Percentiles rank a stretch among this genome's conserved stretches.
Conservation (phyloP, 495 filamentous ascomycete genomes). For the Daldinia vernicosa region DNA sequence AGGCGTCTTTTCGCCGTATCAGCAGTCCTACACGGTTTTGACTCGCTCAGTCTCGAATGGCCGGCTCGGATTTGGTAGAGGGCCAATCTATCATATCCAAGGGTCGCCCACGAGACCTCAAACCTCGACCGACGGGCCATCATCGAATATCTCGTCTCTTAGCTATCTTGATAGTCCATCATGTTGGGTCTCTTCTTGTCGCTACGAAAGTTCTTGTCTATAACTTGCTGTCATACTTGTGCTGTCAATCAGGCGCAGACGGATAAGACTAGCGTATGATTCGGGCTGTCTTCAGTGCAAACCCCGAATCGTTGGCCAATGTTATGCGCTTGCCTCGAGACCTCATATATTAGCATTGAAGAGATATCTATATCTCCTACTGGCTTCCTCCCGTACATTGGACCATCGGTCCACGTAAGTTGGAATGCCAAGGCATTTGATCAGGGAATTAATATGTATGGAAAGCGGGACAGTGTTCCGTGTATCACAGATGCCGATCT, state of each 20-base stretch:
- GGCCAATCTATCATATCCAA: background rate
- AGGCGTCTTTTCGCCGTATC: background rate
- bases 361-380: background rate
- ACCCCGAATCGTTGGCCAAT: constrained; percentile 4
- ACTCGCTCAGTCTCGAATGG: constrained; percentile 4
- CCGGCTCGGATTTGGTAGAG: background rate
- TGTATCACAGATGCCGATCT: constrained; percentile 34
- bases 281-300: constrained; percentile 1
- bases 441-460: constrained; percentile 22
- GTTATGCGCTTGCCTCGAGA: constrained; percentile 24
- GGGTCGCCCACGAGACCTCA: background rate
- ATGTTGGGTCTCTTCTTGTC: background rate
- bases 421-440: constrained; percentile 24
- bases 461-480: constrained; percentile 28
- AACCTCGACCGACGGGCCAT: constrained; percentile 3
- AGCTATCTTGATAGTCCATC: constrained; percentile 11
- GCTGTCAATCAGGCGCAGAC: background rate
- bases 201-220: background rate
- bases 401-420: constrained; percentile 3
- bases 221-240: constrained; percentile 1
- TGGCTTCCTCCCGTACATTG: constrained; percentile 7
- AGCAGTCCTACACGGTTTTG: constrained; percentile 7
- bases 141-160: background rate
- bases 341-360: constrained; percentile 1
- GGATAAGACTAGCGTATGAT: constrained; percentile 9